Base-by-base conservation (phyloP, 2,329 filamentous ascomycete genomes). In the Arthrobotrys sinensis region DNA sequence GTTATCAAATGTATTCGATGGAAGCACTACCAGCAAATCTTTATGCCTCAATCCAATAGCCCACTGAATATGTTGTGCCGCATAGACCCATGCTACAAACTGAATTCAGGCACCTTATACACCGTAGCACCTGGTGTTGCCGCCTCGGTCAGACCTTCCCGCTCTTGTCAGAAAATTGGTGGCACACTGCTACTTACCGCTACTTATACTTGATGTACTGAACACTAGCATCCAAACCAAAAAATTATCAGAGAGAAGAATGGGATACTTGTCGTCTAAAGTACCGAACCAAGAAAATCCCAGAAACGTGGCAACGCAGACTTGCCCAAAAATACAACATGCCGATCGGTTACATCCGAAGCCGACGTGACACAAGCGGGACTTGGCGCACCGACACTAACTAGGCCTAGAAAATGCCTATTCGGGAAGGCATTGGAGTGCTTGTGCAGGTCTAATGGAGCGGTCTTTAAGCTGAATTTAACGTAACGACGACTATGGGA, bases 331-430 rank as follows among this genome's bases (percentile, higher is more conserved):
- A 57, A 57, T 40, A 1, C 32, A 57, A 57, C n/a, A 12, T 34
- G 24, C 32, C 11, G 52, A 21, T 32, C 32, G 28, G 28, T 34
- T 53, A 38, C 52, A 53, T 21, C 19, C 46, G 46, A 50, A 53
- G 50, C 52, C 52, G 52, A 57, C 52, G 52, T 57, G 16, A 57
- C 52, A 57, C 52, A 57, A 57, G 11, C 16, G 32, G 32, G 36
- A 57, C 52, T 57, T 57, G 52, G 52, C 52, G 34, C 7, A 21
- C 52, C 32, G 52, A 57, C 52, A 38, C 52, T 57, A 57, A 57
- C 52, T n/a, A 57, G 32, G 24, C 52, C 52, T n/a, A 38, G 52
- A 57, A 57, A 21, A 57, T 57, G 52, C 52, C 52, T 57, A 57
- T 57, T 57, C 38, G 32, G 52, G 52, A 57, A 5, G 10, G n/a